These are phyloP conservation scores for Cenchrus fungigraminus DNA, from an alignment of 176 grass and related monocot genomes.

Conservation along the genomic window DNA sequence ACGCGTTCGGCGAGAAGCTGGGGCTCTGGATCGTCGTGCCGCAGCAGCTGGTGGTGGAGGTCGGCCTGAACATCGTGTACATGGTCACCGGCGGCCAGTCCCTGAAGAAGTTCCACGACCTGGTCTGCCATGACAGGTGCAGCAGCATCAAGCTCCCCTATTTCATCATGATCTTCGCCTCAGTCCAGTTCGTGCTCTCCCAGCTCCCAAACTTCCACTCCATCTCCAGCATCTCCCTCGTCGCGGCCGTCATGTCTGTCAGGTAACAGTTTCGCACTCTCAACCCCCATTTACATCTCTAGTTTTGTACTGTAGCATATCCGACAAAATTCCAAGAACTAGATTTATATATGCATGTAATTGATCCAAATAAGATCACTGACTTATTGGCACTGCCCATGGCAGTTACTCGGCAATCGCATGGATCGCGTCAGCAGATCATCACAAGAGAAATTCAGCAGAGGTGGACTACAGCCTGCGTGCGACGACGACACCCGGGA, in stretches of 20 bases:
- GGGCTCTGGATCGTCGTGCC: conserved; percentile 85
- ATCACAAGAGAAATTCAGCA: conserved; percentile 30
- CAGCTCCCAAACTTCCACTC: conserved; percentile 93
- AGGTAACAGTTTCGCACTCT: conserved; percentile 19
- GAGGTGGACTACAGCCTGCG: conserved; percentile 52
- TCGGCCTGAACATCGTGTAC: conserved; percentile 83
- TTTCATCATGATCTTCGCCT: conserved; percentile 92
- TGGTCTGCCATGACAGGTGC: conserved; percentile 60
- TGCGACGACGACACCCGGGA: conserved; percentile 45
- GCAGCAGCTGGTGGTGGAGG: conserved; percentile 82
- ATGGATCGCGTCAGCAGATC: conserved; percentile 57
- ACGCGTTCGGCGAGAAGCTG: conserved; percentile 79
- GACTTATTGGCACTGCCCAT: neutral
- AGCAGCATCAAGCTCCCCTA: conserved; percentile 69
- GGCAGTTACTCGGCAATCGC: conserved; percentile 81
- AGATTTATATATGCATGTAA: too few relatives aligned
- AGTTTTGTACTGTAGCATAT: conserved; percentile 2
- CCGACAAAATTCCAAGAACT: neutral
- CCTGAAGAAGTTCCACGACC: conserved; percentile 79
- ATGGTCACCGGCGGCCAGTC: conserved; percentile 90
- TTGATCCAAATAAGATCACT: neutral
- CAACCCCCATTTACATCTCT: too few relatives aligned
- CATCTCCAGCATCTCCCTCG: conserved; percentile 84
- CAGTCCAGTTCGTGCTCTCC: conserved; percentile 74
- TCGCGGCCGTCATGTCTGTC: conserved; percentile 90